Conservation (phyloP, 164 flowering plant species). For the Liriodendron chinense region DNA sequence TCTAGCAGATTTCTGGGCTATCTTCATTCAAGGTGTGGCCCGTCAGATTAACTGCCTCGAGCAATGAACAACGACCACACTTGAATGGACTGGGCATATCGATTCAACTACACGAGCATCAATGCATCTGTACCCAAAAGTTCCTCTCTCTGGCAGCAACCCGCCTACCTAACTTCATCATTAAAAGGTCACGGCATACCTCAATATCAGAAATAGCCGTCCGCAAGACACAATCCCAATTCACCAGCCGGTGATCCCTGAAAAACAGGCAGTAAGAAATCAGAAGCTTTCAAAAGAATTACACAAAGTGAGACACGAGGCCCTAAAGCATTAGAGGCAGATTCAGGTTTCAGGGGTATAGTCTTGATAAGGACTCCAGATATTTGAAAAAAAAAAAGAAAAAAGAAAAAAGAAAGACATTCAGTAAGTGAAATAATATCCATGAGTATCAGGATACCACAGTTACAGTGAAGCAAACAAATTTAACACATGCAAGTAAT, state of each 20-base stretch:
- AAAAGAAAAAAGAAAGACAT: neutral
- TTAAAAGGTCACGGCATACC: constrained; percentile 32
- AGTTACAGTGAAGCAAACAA: neutral
- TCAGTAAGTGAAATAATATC: neutral
- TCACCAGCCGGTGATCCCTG: constrained; percentile 89
- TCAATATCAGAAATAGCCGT: constrained; percentile 99
- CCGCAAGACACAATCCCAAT: constrained; percentile 90
- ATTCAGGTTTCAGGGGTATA: neutral
- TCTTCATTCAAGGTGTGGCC: neutral
- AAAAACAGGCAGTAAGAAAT: constrained; percentile 6
- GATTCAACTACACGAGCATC: neutral
- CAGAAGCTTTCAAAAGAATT: constrained; percentile 8
- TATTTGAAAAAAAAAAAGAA: neutral
- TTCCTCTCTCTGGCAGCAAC: neutral
- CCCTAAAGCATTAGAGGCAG: neutral
- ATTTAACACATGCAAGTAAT: neutral
- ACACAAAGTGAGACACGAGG: neutral
- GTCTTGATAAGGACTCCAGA: neutral
- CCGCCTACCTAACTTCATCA: neutral
- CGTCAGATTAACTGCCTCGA: neutral
- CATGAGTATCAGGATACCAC: no score
- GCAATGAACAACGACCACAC: neutral
- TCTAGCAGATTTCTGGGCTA: neutral
- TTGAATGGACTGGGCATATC: neutral
- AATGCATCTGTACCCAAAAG: neutral